Conservation (phyloP, 768 basidiomycete species). For the Auricularia heimuer region DNA sequence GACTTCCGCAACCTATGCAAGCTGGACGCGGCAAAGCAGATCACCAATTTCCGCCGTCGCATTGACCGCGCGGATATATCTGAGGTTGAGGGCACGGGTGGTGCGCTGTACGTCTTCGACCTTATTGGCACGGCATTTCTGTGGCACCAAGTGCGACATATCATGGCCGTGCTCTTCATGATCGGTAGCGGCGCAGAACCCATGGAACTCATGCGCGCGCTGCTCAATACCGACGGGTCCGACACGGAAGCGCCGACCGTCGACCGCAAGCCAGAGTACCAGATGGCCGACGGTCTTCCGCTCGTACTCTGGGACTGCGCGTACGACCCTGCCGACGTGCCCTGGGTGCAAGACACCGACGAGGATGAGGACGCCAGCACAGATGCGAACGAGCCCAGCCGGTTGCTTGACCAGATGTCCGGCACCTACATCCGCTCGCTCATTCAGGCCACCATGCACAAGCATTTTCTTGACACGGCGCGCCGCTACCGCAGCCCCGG, state of each 20-base stretch:
- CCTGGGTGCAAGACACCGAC: conserved; percentile 58
- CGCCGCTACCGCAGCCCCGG: conserved; percentile 39
- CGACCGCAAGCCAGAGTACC: conserved; percentile 74
- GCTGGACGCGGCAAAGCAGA: conserved; percentile 84
- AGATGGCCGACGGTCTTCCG: conserved; percentile 88
- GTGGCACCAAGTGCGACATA: conserved; percentile 93
- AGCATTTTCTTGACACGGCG: conserved; percentile 54
- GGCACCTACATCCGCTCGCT: conserved; percentile 49
- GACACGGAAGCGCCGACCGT: conserved; percentile 29
- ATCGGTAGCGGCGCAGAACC: conserved; percentile 73
- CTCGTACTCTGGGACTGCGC: conserved; percentile 87
- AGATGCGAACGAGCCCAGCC: conserved; percentile 16
- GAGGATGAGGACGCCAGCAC: conserved; percentile 20
- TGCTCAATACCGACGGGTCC: conserved; percentile 58
- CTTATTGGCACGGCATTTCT: conserved; percentile 82
- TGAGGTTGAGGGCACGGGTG: conserved; percentile 24
- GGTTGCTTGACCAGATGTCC: conserved; percentile 44
- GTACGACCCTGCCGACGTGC: conserved; percentile 54
- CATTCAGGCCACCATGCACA: conserved; percentile 52
- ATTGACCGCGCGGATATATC: conserved; percentile 60
- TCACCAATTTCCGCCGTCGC: conserved; percentile 62
- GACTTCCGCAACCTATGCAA: conserved; percentile 97
- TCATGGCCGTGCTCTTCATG: conserved; percentile 85
- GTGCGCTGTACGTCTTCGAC: conserved; percentile 61
- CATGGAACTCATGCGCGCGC: conserved; percentile 55